Base-by-base conservation (phyloP, 2,329 filamentous ascomycete genomes). In the Aspergillus brasiliensis region DNA sequence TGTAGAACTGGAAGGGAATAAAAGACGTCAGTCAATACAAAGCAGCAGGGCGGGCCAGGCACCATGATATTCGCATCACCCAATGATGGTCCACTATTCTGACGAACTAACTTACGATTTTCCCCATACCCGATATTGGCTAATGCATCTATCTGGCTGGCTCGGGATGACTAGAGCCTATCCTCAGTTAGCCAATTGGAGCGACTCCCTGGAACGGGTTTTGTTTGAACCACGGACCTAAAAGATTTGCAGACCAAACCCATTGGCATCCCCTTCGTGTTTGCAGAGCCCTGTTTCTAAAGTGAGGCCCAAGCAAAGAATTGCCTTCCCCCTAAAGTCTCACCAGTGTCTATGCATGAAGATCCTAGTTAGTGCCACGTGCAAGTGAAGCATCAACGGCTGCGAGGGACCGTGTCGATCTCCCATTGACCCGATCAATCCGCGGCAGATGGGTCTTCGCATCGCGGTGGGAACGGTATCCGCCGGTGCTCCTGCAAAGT, bases 311-410 rank as follows among this genome's bases (percentile, higher is more conserved):
- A 51, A 19, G 17, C 37, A 31, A 15, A 34, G 15, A 51, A 11
- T 27, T 8, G n/a, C 34, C 13, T 15, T 25, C 7, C 25, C 25
- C 25, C 31, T 34, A 34, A 27, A n/a, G 53, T 53, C 55, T 52
- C 55, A 51, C 51, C 42, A 49, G 63, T 56, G 58, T 63, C 63
- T 56, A 67, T 75, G 72, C 72, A 75, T 73, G 70, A 70, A 68
- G 70, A 73, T 73, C 71, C 70, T 65, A 67, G 72, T 67, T 74
- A 75, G 71, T 71, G 71, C 73, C 73, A 75, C 73, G 71, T 75
- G 73, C 68, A 66, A 65, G 63, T 69, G 66, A 73, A 75, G 68
- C 68, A 70, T 71, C 69, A 73, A 74, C 73, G 72, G 71, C 69
- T 74, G 70, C 65, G 69, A 73, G 72, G 69, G 69, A 75, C 69